Conservation (phyloP, 345 rosid genomes). For the Brassica juncea region DNA sequence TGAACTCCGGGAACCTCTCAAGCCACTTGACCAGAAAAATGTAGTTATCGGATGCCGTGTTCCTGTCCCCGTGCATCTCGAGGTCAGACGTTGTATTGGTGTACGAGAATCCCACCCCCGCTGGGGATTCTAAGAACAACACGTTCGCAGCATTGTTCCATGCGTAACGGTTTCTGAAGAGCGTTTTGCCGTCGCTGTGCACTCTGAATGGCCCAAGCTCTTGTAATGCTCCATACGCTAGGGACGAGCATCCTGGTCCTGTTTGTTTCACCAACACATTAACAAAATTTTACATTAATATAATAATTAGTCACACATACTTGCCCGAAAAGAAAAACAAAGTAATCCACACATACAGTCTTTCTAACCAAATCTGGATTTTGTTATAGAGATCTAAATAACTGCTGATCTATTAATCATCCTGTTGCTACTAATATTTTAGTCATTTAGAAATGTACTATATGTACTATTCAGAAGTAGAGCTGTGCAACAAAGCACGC, state of each 20-base stretch:
- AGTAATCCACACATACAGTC: background rate
- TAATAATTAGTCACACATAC: background rate
- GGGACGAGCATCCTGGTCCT: conserved; percentile 96
- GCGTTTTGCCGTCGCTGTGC: conserved; percentile 72
- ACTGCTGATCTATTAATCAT: background rate
- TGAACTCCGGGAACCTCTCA: conserved; percentile 80
- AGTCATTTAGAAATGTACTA: background rate
- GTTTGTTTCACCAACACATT: conserved; percentile 56
- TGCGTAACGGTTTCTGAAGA: conserved; percentile 68
- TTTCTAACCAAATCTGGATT: background rate
- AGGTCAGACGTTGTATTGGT: conserved; percentile 68
- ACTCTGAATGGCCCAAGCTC: conserved; percentile 91
- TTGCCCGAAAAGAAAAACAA: background rate
- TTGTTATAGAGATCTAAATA: background rate
- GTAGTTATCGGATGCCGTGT: conserved; percentile 67
- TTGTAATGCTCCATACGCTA: conserved; percentile 90
- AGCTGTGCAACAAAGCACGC: conserved; percentile 36
- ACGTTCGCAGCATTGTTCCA: conserved; percentile 91
- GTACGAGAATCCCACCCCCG: conserved; percentile 90
- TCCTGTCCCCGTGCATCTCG: conserved; percentile 51
- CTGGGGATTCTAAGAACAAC: conserved; percentile 81
- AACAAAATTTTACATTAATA: background rate
- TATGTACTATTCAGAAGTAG: conserved; percentile 5
- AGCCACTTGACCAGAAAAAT: conserved; percentile 76
- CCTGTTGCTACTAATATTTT: background rate